Conservation (phyloP, 169 alveolate genomes). For the Cryptosporidium sp. region DNA sequence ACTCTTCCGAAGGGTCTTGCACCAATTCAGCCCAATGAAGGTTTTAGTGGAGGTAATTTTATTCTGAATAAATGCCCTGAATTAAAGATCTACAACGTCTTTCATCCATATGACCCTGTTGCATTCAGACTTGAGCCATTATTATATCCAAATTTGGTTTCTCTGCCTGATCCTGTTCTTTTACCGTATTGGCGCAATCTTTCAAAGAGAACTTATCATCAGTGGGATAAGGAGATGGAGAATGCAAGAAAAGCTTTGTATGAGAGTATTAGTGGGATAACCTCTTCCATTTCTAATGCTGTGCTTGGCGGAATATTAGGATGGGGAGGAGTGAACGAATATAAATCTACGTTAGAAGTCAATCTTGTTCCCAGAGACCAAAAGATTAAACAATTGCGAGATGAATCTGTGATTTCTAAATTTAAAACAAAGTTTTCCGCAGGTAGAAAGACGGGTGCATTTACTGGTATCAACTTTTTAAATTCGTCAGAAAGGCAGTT, state of each 20-base stretch:
- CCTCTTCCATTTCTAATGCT: slow-evolving; percentile 81
- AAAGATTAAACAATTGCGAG: slow-evolving; percentile 77
- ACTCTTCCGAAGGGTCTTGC: slow-evolving; percentile 60
- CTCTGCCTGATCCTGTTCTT: slow-evolving; percentile 86
- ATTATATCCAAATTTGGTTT: slow-evolving; percentile 80
- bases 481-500: slow-evolving; percentile 5
- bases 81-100: slow-evolving; percentile 82
- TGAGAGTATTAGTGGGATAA: slow-evolving; percentile 80
- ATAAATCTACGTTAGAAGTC: slow-evolving; percentile 76
- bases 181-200: slow-evolving; percentile 87
- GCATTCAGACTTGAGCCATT: slow-evolving; percentile 87
- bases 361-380: slow-evolving; percentile 78
- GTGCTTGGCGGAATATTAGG: slow-evolving; percentile 74
- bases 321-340: slow-evolving; percentile 77
- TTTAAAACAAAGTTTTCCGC: slow-evolving; percentile 77
- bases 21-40: slow-evolving; percentile 34
- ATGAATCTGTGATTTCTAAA: slow-evolving; percentile 78
- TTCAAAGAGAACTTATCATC: slow-evolving; percentile 87
- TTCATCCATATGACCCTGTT: slow-evolving; percentile 89
- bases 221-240: slow-evolving; percentile 86
- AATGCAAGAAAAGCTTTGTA: slow-evolving; percentile 81
- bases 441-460: slow-evolving; percentile 24
- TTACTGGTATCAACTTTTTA: background rate
- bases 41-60: slow-evolving; percentile 80
- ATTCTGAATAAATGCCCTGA: slow-evolving; percentile 80